These are phyloP conservation scores for Epichloe sibirici DNA, from an alignment of 2,329 filamentous ascomycete species.

Conservation along the genomic window DNA sequence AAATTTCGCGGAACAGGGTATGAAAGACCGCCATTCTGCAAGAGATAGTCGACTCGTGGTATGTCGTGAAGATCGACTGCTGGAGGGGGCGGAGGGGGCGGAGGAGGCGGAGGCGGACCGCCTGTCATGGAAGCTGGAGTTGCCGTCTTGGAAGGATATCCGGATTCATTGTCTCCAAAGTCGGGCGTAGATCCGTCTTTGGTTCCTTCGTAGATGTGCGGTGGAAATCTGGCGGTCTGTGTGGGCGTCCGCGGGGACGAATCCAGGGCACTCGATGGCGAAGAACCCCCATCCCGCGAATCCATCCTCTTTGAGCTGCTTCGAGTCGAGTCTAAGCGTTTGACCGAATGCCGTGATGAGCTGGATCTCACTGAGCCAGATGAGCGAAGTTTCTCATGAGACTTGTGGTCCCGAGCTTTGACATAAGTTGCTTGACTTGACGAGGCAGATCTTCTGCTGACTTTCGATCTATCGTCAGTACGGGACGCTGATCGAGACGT, in stretches of 20 bases:
- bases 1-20: constrained; percentile 62
- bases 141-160: constrained; percentile 25
- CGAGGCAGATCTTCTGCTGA: constrained; percentile 41
- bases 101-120: constrained; percentile 27
- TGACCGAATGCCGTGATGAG: constrained; percentile 20
- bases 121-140: constrained; percentile 22
- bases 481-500: constrained; percentile 32
- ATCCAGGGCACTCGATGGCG: constrained; percentile 35
- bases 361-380: constrained; percentile 23
- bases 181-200: constrained; percentile 24
- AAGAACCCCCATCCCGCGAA: constrained; percentile 28
- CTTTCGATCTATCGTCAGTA: constrained; percentile 37
- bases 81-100: constrained; percentile 57
- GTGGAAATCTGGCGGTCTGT: constrained; percentile 38
- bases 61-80: constrained; percentile 57
- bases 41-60: constrained; percentile 81
- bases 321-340: constrained; percentile 27
- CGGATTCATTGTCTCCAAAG: constrained; percentile 22
- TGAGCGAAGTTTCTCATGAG: constrained; percentile 24
- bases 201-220: constrained; percentile 28
- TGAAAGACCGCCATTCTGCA: constrained; percentile 75
- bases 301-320: constrained; percentile 24
- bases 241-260: constrained; percentile 53
- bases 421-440: constrained; percentile 48
- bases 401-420: constrained; percentile 23